Evolutionary conservation across 257 asterid genomes (phyloP).

Genomic region (Oldenlandia corymbosa): DNA sequence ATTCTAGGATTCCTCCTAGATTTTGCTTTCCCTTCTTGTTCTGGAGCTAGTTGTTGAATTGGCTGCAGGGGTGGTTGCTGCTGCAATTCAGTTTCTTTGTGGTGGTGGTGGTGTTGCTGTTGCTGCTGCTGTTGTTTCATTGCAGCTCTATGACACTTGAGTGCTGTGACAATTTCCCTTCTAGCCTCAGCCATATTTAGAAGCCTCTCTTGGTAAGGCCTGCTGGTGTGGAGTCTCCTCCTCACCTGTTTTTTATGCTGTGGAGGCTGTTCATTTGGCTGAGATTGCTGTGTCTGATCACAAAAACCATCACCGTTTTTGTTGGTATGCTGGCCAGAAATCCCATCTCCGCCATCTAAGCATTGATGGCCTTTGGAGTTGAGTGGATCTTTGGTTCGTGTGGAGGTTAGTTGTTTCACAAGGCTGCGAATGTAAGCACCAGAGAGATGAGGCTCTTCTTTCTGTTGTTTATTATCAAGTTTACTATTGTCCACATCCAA

Average conservation of each 20-base stretch:
- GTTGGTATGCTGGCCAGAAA: constrained; percentile 29
- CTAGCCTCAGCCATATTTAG: constrained; percentile 98
- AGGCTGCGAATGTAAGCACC: constrained; percentile 93
- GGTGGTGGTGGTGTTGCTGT: constrained; percentile 33
- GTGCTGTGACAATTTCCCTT: constrained; percentile 89
- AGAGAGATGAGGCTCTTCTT: constrained; percentile 65
- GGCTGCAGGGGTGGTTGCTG: constrained; percentile 35
- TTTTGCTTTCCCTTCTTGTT: constrained; percentile 48
- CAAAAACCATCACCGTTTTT: constrained; percentile 26
- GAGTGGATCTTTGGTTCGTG: constrained; percentile 60
- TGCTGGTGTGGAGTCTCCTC: constrained; percentile 82
- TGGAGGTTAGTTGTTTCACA: constrained; percentile 76
- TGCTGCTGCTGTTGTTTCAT: constrained; percentile 62
- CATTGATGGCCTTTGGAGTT: constrained; percentile 36
- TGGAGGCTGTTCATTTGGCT: constrained; percentile 19
- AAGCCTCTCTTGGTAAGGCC: constrained; percentile 95
- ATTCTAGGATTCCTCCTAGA: constrained; percentile 63
- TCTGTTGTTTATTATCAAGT: constrained; percentile 31
- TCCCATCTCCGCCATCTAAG: constrained; percentile 42
- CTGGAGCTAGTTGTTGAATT: constrained; percentile 32
- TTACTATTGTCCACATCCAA: constrained; percentile 38
- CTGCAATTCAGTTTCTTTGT: constrained; percentile 27
- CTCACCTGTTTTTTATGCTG: constrained; percentile 74
- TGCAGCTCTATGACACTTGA: constrained; percentile 87
- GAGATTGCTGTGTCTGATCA: constrained; percentile 21